phyloP scores from a whole-genome alignment of 257 asterid genomes.

The Jasminum sambac region DNA sequence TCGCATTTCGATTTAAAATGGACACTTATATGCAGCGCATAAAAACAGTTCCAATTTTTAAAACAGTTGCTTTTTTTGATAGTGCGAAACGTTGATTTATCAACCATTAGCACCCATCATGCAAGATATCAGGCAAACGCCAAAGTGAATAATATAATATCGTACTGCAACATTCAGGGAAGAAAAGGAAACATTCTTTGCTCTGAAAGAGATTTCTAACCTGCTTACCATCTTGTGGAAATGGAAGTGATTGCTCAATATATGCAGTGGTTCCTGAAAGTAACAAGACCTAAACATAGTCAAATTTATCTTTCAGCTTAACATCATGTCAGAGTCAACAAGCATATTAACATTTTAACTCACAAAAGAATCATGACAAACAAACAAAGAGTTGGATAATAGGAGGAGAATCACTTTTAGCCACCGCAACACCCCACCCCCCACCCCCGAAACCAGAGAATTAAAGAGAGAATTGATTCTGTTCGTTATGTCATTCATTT shows the following conservation, averaged over 20 bases:
- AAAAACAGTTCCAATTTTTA: no score
- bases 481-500: neutral
- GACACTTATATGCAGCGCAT: neutral
- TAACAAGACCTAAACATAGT: constrained; percentile 18
- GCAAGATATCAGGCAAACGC: neutral
- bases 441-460: no score
- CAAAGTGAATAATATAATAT: neutral
- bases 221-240: constrained; percentile 93
- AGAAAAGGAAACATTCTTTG: constrained; percentile 13
- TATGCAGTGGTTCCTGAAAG: constrained; percentile 81
- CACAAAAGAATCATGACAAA: neutral
- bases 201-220: constrained; percentile 43
- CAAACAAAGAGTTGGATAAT: neutral
- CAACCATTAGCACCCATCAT: constrained; percentile 9
- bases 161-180: neutral
- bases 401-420: neutral
- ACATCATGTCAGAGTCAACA: constrained; percentile 12
- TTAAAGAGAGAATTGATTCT: neutral
- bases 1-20: neutral
- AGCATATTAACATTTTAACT: neutral
- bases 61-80: neutral
- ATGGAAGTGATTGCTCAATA: constrained; percentile 82
- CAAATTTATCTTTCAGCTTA: constrained; percentile 17
- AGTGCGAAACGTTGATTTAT: neutral
- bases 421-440: neutral